phyloP scores from a whole-genome alignment of 352 stramenopile genomes.

The Phytophthora hybrid region DNA sequence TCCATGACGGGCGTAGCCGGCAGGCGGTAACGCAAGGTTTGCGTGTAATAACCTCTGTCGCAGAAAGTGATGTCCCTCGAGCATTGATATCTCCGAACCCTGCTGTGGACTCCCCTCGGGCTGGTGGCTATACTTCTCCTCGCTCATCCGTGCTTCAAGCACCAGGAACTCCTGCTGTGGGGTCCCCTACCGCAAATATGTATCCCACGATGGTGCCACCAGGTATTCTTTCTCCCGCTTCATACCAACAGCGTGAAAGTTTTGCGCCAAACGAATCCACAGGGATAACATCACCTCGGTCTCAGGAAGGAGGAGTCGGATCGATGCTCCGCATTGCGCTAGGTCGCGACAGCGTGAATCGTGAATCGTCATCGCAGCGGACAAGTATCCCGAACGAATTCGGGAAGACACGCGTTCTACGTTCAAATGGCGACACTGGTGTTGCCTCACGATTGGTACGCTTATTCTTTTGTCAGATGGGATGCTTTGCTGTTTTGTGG shows the following conservation, averaged over 20 bases:
- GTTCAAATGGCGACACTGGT: conserved; percentile 35
- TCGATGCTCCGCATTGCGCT: conserved; percentile 82
- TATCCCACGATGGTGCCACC: conserved; percentile 56
- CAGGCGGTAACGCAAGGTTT: conserved; percentile 69
- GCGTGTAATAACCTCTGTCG: conserved; percentile 84
- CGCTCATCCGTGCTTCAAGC: conserved; percentile 75
- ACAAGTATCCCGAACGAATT: conserved; percentile 42
- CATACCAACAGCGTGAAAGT: conserved; percentile 85
- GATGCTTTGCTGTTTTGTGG: neutral
- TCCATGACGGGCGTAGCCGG: conserved; percentile 40
- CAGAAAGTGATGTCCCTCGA: conserved; percentile 81
- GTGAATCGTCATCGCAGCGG: conserved; percentile 56
- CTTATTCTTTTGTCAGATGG: conserved; percentile 5
- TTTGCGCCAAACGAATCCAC: conserved; percentile 44
- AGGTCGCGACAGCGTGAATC: conserved; percentile 72
- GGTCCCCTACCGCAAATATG: conserved; percentile 57
- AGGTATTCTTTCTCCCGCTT: conserved; percentile 76
- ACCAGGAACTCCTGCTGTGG: conserved; percentile 71
- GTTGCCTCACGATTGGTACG: conserved; percentile 28
- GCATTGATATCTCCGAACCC: conserved; percentile 88
- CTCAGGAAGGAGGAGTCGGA: conserved; percentile 52
- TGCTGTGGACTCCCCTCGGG: conserved; percentile 82
- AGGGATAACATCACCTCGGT: conserved; percentile 21
- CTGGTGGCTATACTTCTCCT: conserved; percentile 81
- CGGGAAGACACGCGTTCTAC: conserved; percentile 44